Percentiles rank a stretch among this genome's conserved stretches.
phyloP scores from a whole-genome alignment of 2,329 filamentous ascomycete genomes.

The Cladosporium sp. region DNA sequence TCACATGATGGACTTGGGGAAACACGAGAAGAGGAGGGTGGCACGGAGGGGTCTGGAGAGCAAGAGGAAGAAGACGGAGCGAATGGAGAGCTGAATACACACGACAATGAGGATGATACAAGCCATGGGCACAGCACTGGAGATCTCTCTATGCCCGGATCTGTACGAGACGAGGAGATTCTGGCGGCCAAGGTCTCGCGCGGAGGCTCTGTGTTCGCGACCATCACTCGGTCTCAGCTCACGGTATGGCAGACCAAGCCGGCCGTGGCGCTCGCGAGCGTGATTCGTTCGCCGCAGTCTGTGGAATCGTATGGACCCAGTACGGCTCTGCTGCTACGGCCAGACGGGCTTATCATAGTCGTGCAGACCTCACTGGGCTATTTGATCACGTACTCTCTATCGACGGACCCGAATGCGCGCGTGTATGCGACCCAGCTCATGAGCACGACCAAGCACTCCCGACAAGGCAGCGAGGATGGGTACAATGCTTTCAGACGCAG shows the following conservation, averaged over 20 bases:
- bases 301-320: constrained; percentile 83
- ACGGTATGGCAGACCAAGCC: constrained; percentile 98
- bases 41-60: constrained; percentile 8
- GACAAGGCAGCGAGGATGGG: constrained; percentile 51
- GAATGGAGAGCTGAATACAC: background rate
- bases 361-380: constrained; percentile 84
- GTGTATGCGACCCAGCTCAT: constrained; percentile 84
- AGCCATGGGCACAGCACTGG: background rate
- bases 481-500: constrained; percentile 30
- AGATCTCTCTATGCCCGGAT: background rate
- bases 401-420: constrained; percentile 75
- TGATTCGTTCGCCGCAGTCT: constrained; percentile 78
- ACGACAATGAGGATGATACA: background rate
- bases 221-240: constrained; percentile 80
- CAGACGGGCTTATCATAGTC: constrained; percentile 88
- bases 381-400: constrained; percentile 90
- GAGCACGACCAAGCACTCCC: constrained; percentile 48
- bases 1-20: constrained; percentile 59
- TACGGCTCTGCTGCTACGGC: constrained; percentile 78
- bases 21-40: constrained; percentile 18
- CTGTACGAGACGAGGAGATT: constrained; percentile 49
- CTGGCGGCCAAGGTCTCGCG: constrained; percentile 75
- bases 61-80: constrained; percentile 13
- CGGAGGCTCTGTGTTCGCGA: constrained; percentile 80
- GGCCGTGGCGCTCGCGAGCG: constrained; percentile 80